Conservation (phyloP, 306 rosid species). For the Fragaria ananassa region DNA sequence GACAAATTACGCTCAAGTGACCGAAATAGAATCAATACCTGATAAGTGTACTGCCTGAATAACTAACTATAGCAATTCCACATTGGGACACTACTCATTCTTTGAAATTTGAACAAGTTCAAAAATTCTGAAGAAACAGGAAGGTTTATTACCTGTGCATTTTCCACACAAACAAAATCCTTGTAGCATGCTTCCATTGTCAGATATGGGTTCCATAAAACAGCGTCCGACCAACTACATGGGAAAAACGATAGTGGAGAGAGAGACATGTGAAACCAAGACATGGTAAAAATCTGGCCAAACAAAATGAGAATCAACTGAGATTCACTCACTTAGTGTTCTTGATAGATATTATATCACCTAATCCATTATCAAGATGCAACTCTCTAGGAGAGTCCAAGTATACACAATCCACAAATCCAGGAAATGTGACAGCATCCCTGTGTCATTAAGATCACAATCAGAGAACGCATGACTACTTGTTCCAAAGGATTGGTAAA, state of each 20-base stretch:
- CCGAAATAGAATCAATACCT: neutral
- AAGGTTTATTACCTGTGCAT: conserved; percentile 69
- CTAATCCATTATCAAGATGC: conserved; percentile 84
- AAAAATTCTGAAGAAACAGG: conserved; percentile 8
- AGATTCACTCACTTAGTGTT: conserved; percentile 64
- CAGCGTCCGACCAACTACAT: conserved; percentile 93
- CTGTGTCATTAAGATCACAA: conserved; percentile 38
- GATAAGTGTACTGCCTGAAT: neutral
- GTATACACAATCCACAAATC: conserved; percentile 89
- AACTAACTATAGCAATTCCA: neutral
- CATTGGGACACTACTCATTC: neutral
- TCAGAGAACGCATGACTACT: conserved; percentile 10
- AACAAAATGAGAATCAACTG: conserved; percentile 15
- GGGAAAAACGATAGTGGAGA: conserved; percentile 18
- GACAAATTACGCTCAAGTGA: too few species aligned
- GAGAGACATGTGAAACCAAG: conserved; percentile 15
- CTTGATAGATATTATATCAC: conserved; percentile 65
- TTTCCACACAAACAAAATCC: conserved; percentile 96
- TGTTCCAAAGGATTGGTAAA: neutral
- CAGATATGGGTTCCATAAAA: conserved; percentile 91
- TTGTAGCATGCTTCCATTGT: conserved; percentile 86
- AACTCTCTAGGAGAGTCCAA: conserved; percentile 66
- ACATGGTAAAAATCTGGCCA: conserved; percentile 9
- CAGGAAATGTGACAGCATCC: conserved; percentile 81
- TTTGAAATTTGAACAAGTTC: neutral